Evolutionary conservation across 257 asterid species (phyloP).

Genomic region (Paraleonurus japonicus): DNA sequence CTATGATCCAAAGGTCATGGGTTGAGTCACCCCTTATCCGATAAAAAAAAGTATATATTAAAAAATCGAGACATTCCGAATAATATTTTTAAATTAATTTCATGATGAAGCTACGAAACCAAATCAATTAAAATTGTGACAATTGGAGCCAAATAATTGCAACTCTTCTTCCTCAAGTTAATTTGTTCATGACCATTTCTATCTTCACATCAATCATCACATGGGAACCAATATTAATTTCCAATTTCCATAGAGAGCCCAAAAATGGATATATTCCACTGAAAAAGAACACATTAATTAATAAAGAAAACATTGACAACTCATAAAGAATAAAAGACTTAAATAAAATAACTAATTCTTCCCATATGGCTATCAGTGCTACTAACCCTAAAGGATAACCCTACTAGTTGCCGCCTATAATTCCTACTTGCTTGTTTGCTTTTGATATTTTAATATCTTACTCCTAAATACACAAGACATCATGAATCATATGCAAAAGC

Average conservation of each 20-base stretch:
- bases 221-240: conserved; percentile 28
- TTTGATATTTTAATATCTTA: neutral
- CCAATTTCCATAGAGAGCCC: neutral
- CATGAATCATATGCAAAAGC: conserved; percentile 13
- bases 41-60: too few relatives aligned
- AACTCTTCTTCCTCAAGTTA: conserved; percentile 5
- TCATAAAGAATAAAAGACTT: conserved; percentile 20
- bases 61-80: too few relatives aligned
- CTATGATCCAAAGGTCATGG: too few relatives aligned
- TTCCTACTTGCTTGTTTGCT: conserved; percentile 4
- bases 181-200: conserved; percentile 15
- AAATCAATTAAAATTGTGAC: too few relatives aligned
- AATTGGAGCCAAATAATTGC: conserved; percentile 25
- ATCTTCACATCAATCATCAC: conserved; percentile 18
- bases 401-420: conserved; percentile 7
- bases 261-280: conserved; percentile 15
- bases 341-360: neutral
- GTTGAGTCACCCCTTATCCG: too few relatives aligned
- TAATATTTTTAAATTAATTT: too few relatives aligned
- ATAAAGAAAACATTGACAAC: conserved; percentile 26
- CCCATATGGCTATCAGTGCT: conserved; percentile 10
- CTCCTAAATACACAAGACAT: conserved; percentile 12
- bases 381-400: neutral
- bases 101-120: too few relatives aligned
- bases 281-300: neutral